Base-by-base conservation (phyloP, 1,284 basidiomycete species). In the Phaffia rhodozyma region DNA sequence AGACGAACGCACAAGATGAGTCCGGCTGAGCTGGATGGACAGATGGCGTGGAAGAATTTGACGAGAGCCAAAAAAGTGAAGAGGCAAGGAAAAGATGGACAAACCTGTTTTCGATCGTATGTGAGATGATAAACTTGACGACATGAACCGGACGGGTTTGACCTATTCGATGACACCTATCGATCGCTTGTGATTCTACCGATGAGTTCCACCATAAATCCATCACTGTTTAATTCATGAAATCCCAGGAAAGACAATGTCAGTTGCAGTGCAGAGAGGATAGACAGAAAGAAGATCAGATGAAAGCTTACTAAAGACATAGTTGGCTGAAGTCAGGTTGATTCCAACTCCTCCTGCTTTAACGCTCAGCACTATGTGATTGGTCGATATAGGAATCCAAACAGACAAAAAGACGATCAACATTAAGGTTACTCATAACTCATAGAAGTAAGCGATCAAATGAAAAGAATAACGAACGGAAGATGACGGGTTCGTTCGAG, bases 401-500 rank as follows among this genome's bases (percentile, higher is more conserved):
- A 23, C 1, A 16, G 49, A 21, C 23, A 49, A 18, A 3, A 32
- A 55, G 3, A 21, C 27, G 6, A 25, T 6, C 38, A 43, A 43
- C 7, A 43, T 43, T 11, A 43, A 43, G 7, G 16, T 13, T 1
- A 38, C 51, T 52, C 56, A 38, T 38, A 5, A 13, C 7, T 34
- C 32, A 30, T 11, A 11, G 25, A 38, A 47, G n/a, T 16, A 6
- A 43, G 1, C n/a, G 6, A 30, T 27, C 34, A 55, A 23, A 2
- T 5, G n/a, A 5, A 23, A 55, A 21, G 27, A 9, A 2, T n/a
- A 52, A 64, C 62, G 34, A 47, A 64, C 62, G 27, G 32, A 97
- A 76, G 16, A 98, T 81, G 70, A 87, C 85, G 0, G 88, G 84
- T 67, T 83, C 84, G 51, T 81, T 77, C 1, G 82, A 84, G 3